Evolutionary conservation across 2,329 filamentous ascomycete species (phyloP).

Genomic region (Hyphodiscus sp.): DNA sequence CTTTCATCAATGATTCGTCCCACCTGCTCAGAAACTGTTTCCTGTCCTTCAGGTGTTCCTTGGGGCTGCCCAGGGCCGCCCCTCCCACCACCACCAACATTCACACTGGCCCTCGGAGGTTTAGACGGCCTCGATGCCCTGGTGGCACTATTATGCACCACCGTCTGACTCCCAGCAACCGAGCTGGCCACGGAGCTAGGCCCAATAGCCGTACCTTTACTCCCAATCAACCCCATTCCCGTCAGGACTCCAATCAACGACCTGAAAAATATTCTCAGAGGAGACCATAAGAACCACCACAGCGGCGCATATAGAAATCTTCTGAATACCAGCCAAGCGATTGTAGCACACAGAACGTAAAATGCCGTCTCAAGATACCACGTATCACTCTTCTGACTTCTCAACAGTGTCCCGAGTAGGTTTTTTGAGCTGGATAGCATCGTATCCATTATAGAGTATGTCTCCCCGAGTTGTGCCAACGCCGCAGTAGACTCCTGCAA

Average conservation of each 20-base stretch:
- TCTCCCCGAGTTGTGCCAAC: constrained; percentile 72
- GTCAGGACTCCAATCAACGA: constrained; percentile 49
- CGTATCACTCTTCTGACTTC: constrained; percentile 90
- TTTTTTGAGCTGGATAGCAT: constrained; percentile 69
- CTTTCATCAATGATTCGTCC: constrained; percentile 44
- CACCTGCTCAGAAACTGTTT: constrained; percentile 45
- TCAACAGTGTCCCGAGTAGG: constrained; percentile 71
- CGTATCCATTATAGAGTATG: constrained; percentile 72
- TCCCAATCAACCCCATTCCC: constrained; percentile 22
- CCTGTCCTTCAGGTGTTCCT: constrained; percentile 21
- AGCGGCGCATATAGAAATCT: constrained; percentile 80
- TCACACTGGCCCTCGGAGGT: constrained; percentile 34
- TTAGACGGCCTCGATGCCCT: constrained; percentile 11
- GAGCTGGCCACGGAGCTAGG: constrained; percentile 18
- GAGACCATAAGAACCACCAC: constrained; percentile 84
- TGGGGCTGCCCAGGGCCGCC: constrained; percentile 18
- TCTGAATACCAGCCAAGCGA: constrained; percentile 80
- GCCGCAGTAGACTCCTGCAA: constrained; percentile 78
- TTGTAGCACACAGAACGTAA: constrained; percentile 71
- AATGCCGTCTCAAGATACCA: constrained; percentile 95
- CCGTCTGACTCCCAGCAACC: constrained; percentile 6
- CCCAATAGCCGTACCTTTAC: constrained; percentile 4
- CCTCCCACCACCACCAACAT: constrained; percentile 36
- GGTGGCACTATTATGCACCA: constrained; percentile 18
- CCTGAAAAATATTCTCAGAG: constrained; percentile 61